Conservation (phyloP, 164 flowering plant species). For the Piper longum region DNA sequence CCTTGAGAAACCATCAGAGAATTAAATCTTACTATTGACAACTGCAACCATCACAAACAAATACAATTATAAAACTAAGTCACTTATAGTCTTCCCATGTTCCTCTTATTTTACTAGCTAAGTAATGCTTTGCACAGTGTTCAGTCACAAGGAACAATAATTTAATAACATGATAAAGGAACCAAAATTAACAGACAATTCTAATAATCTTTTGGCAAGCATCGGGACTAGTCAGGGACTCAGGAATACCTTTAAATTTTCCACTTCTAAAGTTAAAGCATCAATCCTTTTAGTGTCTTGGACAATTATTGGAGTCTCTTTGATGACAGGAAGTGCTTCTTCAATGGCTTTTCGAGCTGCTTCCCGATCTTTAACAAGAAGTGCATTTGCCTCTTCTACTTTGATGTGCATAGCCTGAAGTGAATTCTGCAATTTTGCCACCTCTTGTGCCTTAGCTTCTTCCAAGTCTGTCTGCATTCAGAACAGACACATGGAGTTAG, state of each 20-base stretch:
- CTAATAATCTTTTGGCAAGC: neutral
- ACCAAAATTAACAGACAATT: neutral
- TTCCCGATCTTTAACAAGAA: constrained; percentile 39
- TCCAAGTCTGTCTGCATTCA: constrained; percentile 47
- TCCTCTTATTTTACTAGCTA: no score
- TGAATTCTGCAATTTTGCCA: constrained; percentile 29
- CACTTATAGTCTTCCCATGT: no score
- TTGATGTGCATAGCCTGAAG: constrained; percentile 32
- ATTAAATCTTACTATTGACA: neutral
- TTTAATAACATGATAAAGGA: no score
- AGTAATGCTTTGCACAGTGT: no score
- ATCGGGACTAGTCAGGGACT: neutral
- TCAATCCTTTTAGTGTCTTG: constrained; percentile 46
- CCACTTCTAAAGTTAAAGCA: constrained; percentile 41
- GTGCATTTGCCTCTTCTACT: constrained; percentile 38
- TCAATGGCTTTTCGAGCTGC: constrained; percentile 39
- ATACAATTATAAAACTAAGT: no score
- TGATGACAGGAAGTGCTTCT: constrained; percentile 35
- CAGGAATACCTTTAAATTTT: constrained; percentile 51
- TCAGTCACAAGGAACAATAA: no score
- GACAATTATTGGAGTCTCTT: constrained; percentile 34
- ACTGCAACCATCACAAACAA: no score
- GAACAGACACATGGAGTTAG: neutral
- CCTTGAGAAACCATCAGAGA: neutral
- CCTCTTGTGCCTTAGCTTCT: constrained; percentile 54